Conservation (phyloP, 2,329 filamentous ascomycete species). For the Cryphonectria radicalis region DNA sequence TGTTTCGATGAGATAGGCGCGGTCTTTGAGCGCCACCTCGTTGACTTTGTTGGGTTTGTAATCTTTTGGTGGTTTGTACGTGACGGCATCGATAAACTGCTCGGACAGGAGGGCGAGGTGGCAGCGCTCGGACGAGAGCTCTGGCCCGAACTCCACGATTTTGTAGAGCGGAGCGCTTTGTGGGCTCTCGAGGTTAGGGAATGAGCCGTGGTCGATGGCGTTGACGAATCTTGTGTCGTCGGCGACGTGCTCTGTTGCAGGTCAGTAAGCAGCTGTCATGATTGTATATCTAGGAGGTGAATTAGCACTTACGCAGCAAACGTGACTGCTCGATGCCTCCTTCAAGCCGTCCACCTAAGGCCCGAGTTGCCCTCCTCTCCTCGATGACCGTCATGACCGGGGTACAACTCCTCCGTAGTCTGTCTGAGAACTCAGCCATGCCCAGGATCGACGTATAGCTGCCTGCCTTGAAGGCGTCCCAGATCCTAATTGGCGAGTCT, state of each 20-base stretch:
- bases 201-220: slow-evolving; percentile 56
- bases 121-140: slow-evolving; percentile 54
- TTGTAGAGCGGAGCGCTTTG: slow-evolving; percentile 46
- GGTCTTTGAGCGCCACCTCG: slow-evolving; percentile 46
- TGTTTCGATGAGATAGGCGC: slow-evolving; percentile 48
- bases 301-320: slow-evolving; percentile 49
- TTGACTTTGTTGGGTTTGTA: slow-evolving; percentile 52
- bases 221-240: slow-evolving; percentile 47
- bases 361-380: slow-evolving; percentile 50
- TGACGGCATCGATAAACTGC: slow-evolving; percentile 54
- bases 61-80: slow-evolving; percentile 52
- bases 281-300: slow-evolving; percentile 5
- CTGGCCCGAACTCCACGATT: slow-evolving; percentile 54
- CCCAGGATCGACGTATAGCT: slow-evolving; percentile 57
- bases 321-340: slow-evolving; percentile 47
- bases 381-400: slow-evolving; percentile 58
- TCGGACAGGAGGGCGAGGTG: slow-evolving; percentile 56
- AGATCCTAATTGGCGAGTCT: slow-evolving; percentile 46
- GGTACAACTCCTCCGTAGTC: slow-evolving; percentile 55
- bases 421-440: slow-evolving; percentile 50
- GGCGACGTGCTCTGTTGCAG: slow-evolving; percentile 44
- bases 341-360: slow-evolving; percentile 46
- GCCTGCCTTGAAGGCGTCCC: slow-evolving; percentile 53
- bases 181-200: slow-evolving; percentile 52
- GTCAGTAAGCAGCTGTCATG: slow-evolving; percentile 25